Base-by-base conservation (phyloP, 2,329 filamentous ascomycete species). In the Mollisia scopiformis region DNA sequence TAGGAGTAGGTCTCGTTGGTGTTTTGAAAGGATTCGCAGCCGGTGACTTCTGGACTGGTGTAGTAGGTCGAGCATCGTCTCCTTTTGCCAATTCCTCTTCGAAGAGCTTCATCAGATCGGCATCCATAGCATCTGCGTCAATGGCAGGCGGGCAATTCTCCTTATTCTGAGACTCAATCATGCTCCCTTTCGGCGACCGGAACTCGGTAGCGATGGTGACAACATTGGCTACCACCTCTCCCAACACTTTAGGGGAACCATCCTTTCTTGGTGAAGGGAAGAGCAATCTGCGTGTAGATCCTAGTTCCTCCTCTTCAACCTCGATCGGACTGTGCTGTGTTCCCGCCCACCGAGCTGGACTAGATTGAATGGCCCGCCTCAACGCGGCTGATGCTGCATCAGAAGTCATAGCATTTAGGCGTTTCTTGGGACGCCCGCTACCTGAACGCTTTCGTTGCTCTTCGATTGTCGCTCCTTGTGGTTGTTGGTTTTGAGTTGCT, bases 241-340 rank as follows among this genome's bases (percentile, higher is more conserved):
- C 82, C 2, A 91, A 79, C 23, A 84, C 82, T 71, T 87, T 91
- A 1, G 82, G 77, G 49, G 85, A 80, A 35, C 83, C 84, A 30
- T 86, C 84, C 66, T 89, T 89, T 46, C 87, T 82, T 2, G 91
- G 91, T 0, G 90, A 93, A 1, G 91, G 89, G 70, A 95, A 95
- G 1, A 95, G 80, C 2, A 93, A 75, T 60, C 92, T 82, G 62
- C 89, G 83, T 0, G 89, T 93, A 55, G 73, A 76, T 33, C 84
- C 85, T 19, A 81, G 74, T 13, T 77, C 74, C n/a, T 78, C 74
- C 53, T 83, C 78, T 33, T 82, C 80, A 6, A 84, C 66, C 28
- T 80, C 77, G 33, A 88, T 84, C 16, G 86, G 85, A 67, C 82
- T 87, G 52, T 83, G 76, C 16, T 79, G 81, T 30, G 83, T 85